These are phyloP conservation scores for Marasmius fiardii DNA, from an alignment of 1,284 basidiomycete genomes.

Conservation along the genomic window DNA sequence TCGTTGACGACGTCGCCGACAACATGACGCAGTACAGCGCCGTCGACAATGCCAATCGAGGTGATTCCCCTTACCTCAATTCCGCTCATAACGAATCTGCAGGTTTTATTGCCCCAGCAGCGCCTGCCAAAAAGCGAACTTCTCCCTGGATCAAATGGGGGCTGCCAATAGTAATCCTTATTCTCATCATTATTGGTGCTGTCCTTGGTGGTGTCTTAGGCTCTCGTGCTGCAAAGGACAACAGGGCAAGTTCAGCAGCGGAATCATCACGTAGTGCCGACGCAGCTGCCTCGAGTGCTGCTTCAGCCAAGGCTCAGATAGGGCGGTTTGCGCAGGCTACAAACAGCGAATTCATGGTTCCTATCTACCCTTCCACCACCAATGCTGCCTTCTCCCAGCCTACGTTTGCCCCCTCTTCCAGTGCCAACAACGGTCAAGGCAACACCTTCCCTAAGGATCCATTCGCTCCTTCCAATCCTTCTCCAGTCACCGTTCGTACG, in stretches of 20 bases:
- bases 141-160: conserved; percentile 56
- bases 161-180: conserved; percentile 38
- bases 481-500: conserved; percentile 58
- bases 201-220: conserved; percentile 71
- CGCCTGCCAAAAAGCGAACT: conserved; percentile 22
- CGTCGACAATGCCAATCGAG: neutral
- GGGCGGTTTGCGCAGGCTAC: conserved; percentile 38
- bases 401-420: conserved; percentile 56
- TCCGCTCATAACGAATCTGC: neutral
- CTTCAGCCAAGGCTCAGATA: conserved; percentile 24
- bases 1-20: neutral
- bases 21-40: conserved; percentile 1
- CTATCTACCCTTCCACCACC: conserved; percentile 55
- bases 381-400: conserved; percentile 77
- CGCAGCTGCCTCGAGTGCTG: conserved; percentile 32
- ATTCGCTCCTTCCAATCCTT: conserved; percentile 60
- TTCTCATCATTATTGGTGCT: conserved; percentile 58
- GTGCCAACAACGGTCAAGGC: conserved; percentile 29
- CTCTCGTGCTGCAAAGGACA: conserved; percentile 4
- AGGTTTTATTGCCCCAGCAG: neutral
- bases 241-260: neutral
- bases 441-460: conserved; percentile 73
- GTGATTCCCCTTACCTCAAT: neutral
- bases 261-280: conserved; percentile 18
- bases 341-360: conserved; percentile 34